A percentile compares a stretch with the other conserved stretches of the same genome.
Conservation (phyloP, 352 stramenopile species). For the Peronosclerospora sorghi region DNA sequence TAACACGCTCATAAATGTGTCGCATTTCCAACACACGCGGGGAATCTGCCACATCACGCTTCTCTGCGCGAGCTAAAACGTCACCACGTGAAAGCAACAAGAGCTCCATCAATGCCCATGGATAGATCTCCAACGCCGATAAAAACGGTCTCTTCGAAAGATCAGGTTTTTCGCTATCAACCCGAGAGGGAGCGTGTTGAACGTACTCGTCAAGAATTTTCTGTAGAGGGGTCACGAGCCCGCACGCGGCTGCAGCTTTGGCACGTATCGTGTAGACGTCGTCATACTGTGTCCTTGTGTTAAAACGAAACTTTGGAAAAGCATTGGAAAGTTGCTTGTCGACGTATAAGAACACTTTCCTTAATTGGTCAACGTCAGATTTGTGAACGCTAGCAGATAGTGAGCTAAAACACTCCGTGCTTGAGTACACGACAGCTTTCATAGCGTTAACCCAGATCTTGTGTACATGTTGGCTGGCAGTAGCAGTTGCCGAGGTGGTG, state of each 20-base stretch:
- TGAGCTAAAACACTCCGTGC: conserved; percentile 43
- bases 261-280: conserved; percentile 45
- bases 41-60: conserved; percentile 30
- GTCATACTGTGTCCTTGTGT: conserved; percentile 30
- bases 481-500: conserved; percentile 1
- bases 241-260: conserved; percentile 48
- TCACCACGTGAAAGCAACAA: conserved; percentile 34
- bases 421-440: conserved; percentile 51
- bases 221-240: conserved; percentile 31
- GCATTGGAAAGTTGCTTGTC: conserved; percentile 45
- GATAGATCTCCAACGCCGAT: conserved; percentile 38
- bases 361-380: conserved; percentile 33
- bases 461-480: conserved; percentile 28
- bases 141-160: conserved; percentile 26
- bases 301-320: conserved; percentile 43
- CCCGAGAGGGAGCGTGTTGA: conserved; percentile 7
- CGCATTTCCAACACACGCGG: conserved; percentile 36
- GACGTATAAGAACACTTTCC: conserved; percentile 42
- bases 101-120: conserved; percentile 42
- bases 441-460: conserved; percentile 49
- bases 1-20: conserved; percentile 27
- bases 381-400: conserved; percentile 26
- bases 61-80: conserved; percentile 25
- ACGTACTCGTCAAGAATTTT: conserved; percentile 56
- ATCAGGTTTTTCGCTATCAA: conserved; percentile 17